Evolutionary conservation across 2,329 filamentous ascomycete species (phyloP).

Genomic region (Dendrostoma leiphaemia): DNA sequence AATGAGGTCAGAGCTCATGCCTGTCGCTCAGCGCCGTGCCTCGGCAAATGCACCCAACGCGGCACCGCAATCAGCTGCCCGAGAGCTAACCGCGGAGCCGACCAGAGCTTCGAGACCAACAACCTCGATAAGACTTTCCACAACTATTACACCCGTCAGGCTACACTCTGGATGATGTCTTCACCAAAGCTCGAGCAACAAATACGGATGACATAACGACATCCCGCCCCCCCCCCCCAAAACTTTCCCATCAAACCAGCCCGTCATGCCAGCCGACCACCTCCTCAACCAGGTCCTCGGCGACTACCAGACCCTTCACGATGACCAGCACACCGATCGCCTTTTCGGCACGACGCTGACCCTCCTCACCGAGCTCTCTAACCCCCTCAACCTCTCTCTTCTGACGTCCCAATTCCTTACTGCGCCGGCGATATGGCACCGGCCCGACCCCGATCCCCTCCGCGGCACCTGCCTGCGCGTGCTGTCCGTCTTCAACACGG

Average conservation of each 20-base stretch:
- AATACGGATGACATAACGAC: conserved; percentile 1
- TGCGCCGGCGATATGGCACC: conserved; percentile 68
- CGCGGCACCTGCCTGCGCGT: conserved; percentile 59
- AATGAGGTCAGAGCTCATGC: conserved; percentile 6
- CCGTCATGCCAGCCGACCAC: conserved; percentile 62
- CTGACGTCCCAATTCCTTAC: conserved; percentile 70
- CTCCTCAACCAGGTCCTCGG: conserved; percentile 66
- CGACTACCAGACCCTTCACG: conserved; percentile 53
- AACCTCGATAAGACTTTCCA: background rate
- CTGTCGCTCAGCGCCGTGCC: conserved; percentile 24
- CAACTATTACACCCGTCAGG: background rate
- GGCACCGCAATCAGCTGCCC: background rate
- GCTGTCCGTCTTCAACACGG: conserved; percentile 70
- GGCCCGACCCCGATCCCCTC: conserved; percentile 54
- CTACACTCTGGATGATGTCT: background rate
- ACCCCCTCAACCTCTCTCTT: conserved; percentile 72
- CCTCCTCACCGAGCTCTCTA: conserved; percentile 67
- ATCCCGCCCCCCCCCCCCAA: too few species aligned
- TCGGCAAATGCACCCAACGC: conserved; percentile 25
- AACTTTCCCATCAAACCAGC: background rate
- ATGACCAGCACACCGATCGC: conserved; percentile 50
- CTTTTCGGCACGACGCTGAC: conserved; percentile 65
- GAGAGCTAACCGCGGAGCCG: background rate
- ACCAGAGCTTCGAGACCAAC: background rate
- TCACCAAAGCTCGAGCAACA: background rate